Conservation (phyloP, 2,329 filamentous ascomycete species). For the Mollisia scopiformis region DNA sequence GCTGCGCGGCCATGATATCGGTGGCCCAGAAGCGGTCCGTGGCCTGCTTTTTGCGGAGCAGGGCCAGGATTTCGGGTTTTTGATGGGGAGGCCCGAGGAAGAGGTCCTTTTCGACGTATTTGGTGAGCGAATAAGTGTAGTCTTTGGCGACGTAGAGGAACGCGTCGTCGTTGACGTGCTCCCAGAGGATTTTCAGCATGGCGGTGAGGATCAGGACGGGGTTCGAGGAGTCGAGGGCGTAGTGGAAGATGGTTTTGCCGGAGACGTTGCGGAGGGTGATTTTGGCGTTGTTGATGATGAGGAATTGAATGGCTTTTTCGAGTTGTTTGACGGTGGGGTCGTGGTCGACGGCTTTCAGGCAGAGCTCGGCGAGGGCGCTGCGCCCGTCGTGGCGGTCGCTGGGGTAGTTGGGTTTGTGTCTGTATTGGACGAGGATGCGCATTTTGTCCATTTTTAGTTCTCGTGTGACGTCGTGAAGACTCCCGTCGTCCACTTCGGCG, state of each 20-base stretch:
- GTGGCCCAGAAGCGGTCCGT: slow-evolving; percentile 22
- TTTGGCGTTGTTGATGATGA: slow-evolving; percentile 59
- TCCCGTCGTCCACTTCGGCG: slow-evolving; percentile 49
- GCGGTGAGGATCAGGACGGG: slow-evolving; percentile 58
- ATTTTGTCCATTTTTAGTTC: slow-evolving; percentile 60
- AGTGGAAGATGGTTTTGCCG: slow-evolving; percentile 61
- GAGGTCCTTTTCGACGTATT: slow-evolving; percentile 51
- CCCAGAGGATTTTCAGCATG: slow-evolving; percentile 67
- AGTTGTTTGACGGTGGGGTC: slow-evolving; percentile 18
- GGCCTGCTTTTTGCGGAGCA: slow-evolving; percentile 16
- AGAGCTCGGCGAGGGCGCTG: slow-evolving; percentile 66
- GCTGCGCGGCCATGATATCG: slow-evolving; percentile 17
- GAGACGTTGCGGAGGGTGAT: slow-evolving; percentile 38
- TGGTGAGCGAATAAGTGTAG: slow-evolving; percentile 65
- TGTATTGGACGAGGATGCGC: slow-evolving; percentile 58
- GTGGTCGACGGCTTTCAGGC: slow-evolving; percentile 50
- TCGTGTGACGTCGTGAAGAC: slow-evolving; percentile 66
- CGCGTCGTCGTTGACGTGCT: slow-evolving; percentile 61
- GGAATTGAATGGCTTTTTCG: slow-evolving; percentile 55
- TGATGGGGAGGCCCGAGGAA: slow-evolving; percentile 17
- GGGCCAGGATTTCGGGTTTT: slow-evolving; percentile 15
- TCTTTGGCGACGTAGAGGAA: slow-evolving; percentile 55
- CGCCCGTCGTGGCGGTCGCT: slow-evolving; percentile 65
- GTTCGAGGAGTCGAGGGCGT: slow-evolving; percentile 61
- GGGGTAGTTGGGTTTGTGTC: slow-evolving; percentile 67